phyloP scores from a whole-genome alignment of 768 basidiomycete genomes.

The button mushroom (Agaricus bisporus) region DNA sequence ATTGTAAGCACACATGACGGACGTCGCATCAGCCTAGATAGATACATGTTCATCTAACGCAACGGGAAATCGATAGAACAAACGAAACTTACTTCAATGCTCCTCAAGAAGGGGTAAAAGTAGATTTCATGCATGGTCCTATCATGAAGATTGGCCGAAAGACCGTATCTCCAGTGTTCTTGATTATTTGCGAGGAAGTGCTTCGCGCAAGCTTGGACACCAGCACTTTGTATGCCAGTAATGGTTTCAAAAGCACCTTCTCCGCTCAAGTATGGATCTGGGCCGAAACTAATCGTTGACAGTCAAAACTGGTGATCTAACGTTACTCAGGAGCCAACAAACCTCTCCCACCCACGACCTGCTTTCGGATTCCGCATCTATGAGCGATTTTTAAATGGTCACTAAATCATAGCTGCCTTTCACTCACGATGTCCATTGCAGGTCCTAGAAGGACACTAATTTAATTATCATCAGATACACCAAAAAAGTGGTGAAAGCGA shows the following conservation, averaged over 20 bases:
- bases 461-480: neutral
- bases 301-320: neutral
- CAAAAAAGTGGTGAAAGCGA: neutral
- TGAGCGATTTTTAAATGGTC: neutral
- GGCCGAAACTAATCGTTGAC: constrained; percentile 35
- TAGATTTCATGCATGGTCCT: constrained; percentile 50
- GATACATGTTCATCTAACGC: neutral
- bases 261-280: constrained; percentile 60
- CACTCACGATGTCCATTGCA: constrained; percentile 46
- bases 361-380: constrained; percentile 49
- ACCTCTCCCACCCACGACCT: constrained; percentile 46
- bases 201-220: constrained; percentile 56
- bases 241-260: constrained; percentile 57
- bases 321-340: neutral
- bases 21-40: constrained; percentile 39
- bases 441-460: constrained; percentile 44
- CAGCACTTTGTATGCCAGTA: constrained; percentile 50
- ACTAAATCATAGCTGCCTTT: neutral
- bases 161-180: constrained; percentile 45
- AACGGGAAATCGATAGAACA: neutral
- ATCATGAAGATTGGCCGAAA: constrained; percentile 46
- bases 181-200: constrained; percentile 47
- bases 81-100: constrained; percentile 33
- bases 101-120: constrained; percentile 43
- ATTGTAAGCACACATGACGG: constrained; percentile 50